Conservation (phyloP, 345 rosid species). For the Gossypium thurberi region DNA sequence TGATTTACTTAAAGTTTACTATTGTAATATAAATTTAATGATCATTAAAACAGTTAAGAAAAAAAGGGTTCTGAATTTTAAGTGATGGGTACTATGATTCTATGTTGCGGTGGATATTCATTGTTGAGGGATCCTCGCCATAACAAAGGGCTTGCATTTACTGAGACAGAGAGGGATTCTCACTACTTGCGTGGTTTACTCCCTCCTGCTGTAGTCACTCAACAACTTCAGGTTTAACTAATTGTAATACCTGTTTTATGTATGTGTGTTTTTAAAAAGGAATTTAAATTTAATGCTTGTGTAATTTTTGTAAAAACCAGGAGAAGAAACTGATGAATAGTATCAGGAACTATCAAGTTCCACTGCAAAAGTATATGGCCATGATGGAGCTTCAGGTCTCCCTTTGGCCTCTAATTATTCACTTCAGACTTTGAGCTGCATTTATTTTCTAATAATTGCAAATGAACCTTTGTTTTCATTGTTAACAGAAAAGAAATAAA, state of each 20-base stretch:
- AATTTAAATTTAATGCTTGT: too few relatives aligned
- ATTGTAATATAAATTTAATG: too few relatives aligned
- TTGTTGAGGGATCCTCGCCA: slow-evolving; percentile 82
- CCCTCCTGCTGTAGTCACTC: slow-evolving; percentile 62
- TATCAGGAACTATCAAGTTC: slow-evolving; percentile 60
- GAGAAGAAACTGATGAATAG: slow-evolving; percentile 68
- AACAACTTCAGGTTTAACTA: slow-evolving; percentile 59
- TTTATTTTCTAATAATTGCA: too few relatives aligned
- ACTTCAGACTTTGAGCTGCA: not conserved
- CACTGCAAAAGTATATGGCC: slow-evolving; percentile 84
- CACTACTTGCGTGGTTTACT: slow-evolving; percentile 89
- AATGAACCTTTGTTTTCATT: not conserved
- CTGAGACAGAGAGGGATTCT: slow-evolving; percentile 74
- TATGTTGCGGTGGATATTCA: slow-evolving; percentile 57
- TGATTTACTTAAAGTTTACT: too few relatives aligned
- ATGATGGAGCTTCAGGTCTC: slow-evolving; percentile 85
- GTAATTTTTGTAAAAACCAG: slow-evolving; percentile 21
- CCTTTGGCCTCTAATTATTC: not conserved
- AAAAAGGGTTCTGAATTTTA: not conserved
- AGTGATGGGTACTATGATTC: not conserved
- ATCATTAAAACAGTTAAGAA: too few relatives aligned
- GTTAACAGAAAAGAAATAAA: slow-evolving; percentile 74
- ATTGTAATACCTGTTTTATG: too few relatives aligned
- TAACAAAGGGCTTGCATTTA: slow-evolving; percentile 88
- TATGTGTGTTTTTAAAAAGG: too few relatives aligned